Base-by-base conservation (phyloP, 1,284 basidiomycete genomes). In the Irpex rosettiformis region DNA sequence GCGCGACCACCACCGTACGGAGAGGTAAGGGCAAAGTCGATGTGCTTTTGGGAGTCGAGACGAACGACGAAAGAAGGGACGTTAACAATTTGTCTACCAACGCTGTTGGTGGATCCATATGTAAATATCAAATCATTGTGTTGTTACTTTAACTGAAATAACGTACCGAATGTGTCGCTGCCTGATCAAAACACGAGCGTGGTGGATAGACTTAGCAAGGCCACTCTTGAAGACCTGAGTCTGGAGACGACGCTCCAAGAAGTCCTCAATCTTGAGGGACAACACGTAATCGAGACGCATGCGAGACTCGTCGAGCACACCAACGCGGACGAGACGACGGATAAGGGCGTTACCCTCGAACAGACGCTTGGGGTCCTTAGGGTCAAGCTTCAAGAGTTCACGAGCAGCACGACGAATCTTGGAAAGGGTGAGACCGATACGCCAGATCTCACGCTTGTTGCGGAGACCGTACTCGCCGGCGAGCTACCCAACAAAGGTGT, bases 361-460 rank as follows among this genome's bases (percentile, higher is more conserved):
- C 64, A 99, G 93, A 79, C 97, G 93, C 85, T 98, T 99, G 74
- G 96, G 95, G 81, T 99, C 97, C 80, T 99, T 99, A 79, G 91
- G 92, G 72, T 99, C 96, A 79, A 99, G 94, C 86, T 99, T 99
- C 79, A 99, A 91, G 65, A 99, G 91, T 83, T 99, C 96, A 92
- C 96, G 96, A 67, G 96, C 97, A 64, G 96, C 97, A 91, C 97
- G 95, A 85, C 96, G 96, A 76, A 99, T 99, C 86, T 99, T 98
- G 74, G 97, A 99, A 62, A 99, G 89, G 73, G 89, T 89, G 72
- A 99, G 89, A 75, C 95, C 89, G 77, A 99, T 98, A 74, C 97
- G 93, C 96, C 96, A 99, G 82, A 99, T 98, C 84, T 99, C 96
- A 73, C 94, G 93, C 88, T 99, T 99, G 93, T 98, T 99, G 78